Conservation (phyloP, 2,329 filamentous ascomycete species). For the Ophiostoma fasciatum region DNA sequence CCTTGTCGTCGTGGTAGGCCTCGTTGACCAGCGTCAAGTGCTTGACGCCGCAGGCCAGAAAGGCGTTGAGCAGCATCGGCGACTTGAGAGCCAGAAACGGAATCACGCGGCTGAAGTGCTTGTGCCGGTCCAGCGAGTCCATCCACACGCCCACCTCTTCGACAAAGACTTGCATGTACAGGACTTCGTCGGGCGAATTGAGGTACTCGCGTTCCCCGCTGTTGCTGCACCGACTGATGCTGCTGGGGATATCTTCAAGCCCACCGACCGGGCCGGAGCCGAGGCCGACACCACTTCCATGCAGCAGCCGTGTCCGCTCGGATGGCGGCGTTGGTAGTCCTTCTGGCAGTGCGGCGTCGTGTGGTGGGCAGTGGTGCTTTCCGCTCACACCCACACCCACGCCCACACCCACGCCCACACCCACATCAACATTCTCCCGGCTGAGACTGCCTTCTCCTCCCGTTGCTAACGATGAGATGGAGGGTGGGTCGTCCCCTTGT, state of each 20-base stretch:
- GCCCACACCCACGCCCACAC: no score
- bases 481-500: conserved; percentile 20
- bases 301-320: conserved; percentile 17
- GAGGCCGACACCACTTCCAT: background rate
- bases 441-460: no score
- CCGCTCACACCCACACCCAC: no score
- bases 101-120: conserved; percentile 75
- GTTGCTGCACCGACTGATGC: background rate
- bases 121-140: conserved; percentile 74
- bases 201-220: conserved; percentile 44
- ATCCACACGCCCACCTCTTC: conserved; percentile 88
- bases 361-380: no score
- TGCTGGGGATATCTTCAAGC: background rate
- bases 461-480: no score
- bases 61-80: conserved; percentile 78
- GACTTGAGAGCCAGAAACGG: conserved; percentile 71
- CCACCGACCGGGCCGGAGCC: background rate
- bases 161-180: conserved; percentile 87
- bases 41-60: conserved; percentile 75
- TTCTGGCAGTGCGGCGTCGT: no score
- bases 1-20: conserved; percentile 57
- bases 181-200: conserved; percentile 59
- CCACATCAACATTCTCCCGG: no score
- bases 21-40: conserved; percentile 61
- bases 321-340: conserved; percentile 26